Conservation (phyloP, 2,329 filamentous ascomycete genomes). For the Thelonectria blattea region DNA sequence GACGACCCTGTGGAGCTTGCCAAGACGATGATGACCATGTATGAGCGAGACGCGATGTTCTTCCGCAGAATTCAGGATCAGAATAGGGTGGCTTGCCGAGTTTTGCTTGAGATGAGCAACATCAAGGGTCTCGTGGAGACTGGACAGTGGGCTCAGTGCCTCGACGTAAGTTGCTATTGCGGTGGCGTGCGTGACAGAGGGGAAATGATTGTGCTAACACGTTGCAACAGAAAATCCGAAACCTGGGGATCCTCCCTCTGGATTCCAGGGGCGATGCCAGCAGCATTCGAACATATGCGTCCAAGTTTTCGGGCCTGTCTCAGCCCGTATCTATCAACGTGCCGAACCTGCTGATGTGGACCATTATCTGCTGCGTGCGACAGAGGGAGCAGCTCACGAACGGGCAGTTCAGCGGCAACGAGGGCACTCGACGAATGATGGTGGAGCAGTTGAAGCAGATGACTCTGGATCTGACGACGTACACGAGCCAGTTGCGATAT, state of each 20-base stretch:
- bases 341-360: conserved; percentile 92
- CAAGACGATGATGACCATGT: conserved; percentile 67
- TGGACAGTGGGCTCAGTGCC: conserved; percentile 61
- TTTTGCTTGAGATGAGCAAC: conserved; percentile 65
- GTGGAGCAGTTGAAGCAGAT: conserved; percentile 77
- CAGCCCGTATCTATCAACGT: conserved; percentile 87
- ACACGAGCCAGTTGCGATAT: conserved; percentile 91
- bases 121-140: conserved; percentile 64
- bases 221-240: conserved; percentile 68
- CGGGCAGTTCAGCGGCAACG: conserved; percentile 77
- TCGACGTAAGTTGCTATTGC: conserved; percentile 58
- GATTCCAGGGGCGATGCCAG: conserved; percentile 76
- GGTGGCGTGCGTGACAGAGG: neutral
- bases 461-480: conserved; percentile 90
- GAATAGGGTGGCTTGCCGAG: conserved; percentile 62
- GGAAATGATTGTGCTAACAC: conserved; percentile 24
- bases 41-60: conserved; percentile 67
- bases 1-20: conserved; percentile 67
- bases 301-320: conserved; percentile 79
- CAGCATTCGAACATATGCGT: conserved; percentile 78
- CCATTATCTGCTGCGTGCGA: conserved; percentile 81
- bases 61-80: conserved; percentile 62
- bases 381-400: conserved; percentile 75
- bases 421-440: conserved; percentile 66
- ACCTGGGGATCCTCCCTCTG: conserved; percentile 80